Evolutionary conservation across 1,284 basidiomycete species (phyloP).

Genomic region (Ceratobasidium sp.): DNA sequence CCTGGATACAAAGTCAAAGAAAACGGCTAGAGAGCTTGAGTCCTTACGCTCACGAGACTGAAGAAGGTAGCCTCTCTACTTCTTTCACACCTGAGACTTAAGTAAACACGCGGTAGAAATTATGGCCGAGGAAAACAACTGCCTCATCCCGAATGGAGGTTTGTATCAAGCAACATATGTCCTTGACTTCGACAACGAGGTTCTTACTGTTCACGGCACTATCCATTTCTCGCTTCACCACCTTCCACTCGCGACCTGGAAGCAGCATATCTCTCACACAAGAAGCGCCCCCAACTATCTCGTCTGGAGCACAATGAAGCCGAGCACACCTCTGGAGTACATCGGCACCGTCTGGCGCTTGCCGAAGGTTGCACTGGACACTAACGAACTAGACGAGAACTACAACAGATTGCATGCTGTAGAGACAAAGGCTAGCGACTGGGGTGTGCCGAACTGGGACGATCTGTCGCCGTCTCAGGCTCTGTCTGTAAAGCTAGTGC

Average conservation of each 20-base stretch:
- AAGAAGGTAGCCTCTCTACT: background rate
- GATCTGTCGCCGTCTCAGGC: slow-evolving; percentile 10
- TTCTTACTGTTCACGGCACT: slow-evolving; percentile 20
- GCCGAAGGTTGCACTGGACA: background rate
- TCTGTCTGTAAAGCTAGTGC: background rate
- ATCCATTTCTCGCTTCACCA: background rate
- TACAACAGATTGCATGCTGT: background rate
- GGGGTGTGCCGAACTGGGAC: slow-evolving; percentile 4
- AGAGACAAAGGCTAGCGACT: background rate
- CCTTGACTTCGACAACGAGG: slow-evolving; percentile 27
- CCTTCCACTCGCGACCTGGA: background rate
- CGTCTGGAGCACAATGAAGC: background rate
- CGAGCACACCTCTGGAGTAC: background rate
- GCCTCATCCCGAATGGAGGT: background rate
- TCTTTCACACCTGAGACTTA: background rate
- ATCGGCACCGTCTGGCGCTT: slow-evolving; percentile 18
- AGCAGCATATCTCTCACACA: background rate
- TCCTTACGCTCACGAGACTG: background rate
- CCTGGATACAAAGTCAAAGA: background rate
- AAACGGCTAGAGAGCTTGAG: background rate
- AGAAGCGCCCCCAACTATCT: background rate
- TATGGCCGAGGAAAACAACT: slow-evolving; percentile 5
- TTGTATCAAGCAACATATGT: background rate
- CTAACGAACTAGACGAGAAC: background rate
- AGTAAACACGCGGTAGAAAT: background rate